Evolutionary conservation across 164 flowering plant species (phyloP).

Genomic region (Dillenia turbinata): DNA sequence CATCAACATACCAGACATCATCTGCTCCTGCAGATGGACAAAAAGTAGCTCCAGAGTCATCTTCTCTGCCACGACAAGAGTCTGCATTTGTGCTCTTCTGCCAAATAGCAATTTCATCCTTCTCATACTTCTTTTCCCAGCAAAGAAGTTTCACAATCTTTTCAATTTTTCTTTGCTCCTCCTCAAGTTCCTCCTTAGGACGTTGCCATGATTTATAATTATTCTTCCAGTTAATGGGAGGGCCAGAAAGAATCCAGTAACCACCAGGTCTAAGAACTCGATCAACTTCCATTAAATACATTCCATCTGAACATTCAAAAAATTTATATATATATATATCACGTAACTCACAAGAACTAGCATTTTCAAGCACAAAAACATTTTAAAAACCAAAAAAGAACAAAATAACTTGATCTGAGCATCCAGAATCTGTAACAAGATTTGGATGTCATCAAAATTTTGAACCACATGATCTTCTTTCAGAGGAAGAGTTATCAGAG

Average conservation of each 20-base stretch:
- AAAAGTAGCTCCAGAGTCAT: constrained; percentile 28
- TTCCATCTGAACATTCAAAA: constrained; percentile 53
- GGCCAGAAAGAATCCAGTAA: constrained; percentile 90
- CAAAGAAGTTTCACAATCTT: constrained; percentile 70
- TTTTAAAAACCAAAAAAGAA: neutral
- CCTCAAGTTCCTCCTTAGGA: constrained; percentile 71
- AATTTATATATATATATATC: neutral
- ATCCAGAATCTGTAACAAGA: too few relatives aligned
- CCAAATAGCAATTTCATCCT: constrained; percentile 82
- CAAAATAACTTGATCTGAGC: too few relatives aligned
- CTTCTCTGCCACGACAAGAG: constrained; percentile 52
- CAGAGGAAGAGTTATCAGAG: neutral
- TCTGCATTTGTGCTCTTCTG: constrained; percentile 55
- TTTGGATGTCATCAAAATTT: too few relatives aligned
- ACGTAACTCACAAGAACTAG: neutral
- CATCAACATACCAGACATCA: constrained; percentile 64
- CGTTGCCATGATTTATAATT: constrained; percentile 79
- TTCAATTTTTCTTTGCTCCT: constrained; percentile 77
- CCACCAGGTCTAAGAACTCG: constrained; percentile 94
- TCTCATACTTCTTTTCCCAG: constrained; percentile 76
- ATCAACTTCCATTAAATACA: constrained; percentile 88
- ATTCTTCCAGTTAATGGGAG: constrained; percentile 83
- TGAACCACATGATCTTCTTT: too few relatives aligned
- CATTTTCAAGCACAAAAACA: neutral
- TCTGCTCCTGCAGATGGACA: constrained; percentile 54